These are phyloP conservation scores for Chamaecyparis obtusa DNA, from an alignment of 75 land plant species.

Conservation along the genomic window DNA sequence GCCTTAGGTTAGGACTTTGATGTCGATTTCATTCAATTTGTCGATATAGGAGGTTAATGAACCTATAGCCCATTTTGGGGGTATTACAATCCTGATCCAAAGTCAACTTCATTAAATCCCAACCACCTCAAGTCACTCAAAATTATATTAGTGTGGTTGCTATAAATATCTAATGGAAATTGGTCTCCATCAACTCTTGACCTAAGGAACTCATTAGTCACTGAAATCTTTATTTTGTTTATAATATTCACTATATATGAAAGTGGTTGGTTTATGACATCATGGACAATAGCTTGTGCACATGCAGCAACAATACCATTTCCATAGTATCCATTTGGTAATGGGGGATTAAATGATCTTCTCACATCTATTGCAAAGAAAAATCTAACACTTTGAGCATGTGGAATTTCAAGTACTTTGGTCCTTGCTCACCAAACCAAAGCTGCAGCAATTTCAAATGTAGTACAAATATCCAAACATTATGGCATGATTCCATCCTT, in stretches of 20 bases:
- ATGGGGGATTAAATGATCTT: background rate
- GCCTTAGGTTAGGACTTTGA: too few relatives aligned
- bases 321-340: slow-evolving; percentile 28
- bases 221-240: background rate
- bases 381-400: slow-evolving; percentile 11
- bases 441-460: slow-evolving; percentile 30
- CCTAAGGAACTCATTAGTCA: too few relatives aligned
- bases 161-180: too few relatives aligned
- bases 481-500: slow-evolving; percentile 4
- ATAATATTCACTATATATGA: background rate
- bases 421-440: slow-evolving; percentile 33
- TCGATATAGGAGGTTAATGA: too few relatives aligned
- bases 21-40: too few relatives aligned
- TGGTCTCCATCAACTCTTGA: too few relatives aligned
- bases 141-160: too few relatives aligned
- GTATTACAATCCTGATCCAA: too few relatives aligned
- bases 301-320: slow-evolving; percentile 26
- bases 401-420: slow-evolving; percentile 9
- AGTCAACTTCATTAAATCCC: too few relatives aligned
- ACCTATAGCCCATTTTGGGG: too few relatives aligned
- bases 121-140: too few relatives aligned
- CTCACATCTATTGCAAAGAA: slow-evolving; percentile 36
- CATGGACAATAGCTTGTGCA: slow-evolving; percentile 11
- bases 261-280: background rate
- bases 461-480: background rate